A percentile compares a stretch with the other conserved stretches of the same genome.
phyloP scores from a whole-genome alignment of 2,329 filamentous ascomycete species.

The Colletotrichum caudatum region DNA sequence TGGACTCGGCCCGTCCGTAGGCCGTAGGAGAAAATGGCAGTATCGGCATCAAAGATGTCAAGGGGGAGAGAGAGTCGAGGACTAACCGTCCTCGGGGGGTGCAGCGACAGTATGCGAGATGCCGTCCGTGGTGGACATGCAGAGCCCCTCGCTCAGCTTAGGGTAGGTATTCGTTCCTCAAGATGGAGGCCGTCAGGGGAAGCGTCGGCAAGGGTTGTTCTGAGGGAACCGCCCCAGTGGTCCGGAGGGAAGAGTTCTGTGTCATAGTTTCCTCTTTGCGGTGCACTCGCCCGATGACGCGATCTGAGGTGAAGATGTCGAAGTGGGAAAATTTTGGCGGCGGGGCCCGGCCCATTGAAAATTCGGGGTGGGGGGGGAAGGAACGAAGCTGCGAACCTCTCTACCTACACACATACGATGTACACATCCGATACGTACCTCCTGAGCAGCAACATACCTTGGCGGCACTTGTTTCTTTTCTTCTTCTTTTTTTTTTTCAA shows the following conservation, averaged over 20 bases:
- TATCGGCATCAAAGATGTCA: not conserved
- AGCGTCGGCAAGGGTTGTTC: conserved; percentile 10
- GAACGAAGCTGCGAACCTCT: not conserved
- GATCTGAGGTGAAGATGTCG: conserved; percentile 40
- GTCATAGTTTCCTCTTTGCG: conserved; percentile 42
- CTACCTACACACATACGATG: too few species aligned
- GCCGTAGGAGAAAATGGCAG: not conserved
- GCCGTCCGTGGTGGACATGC: not conserved
- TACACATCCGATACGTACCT: too few species aligned
- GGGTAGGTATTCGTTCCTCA: not conserved
- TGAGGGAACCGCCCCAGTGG: conserved; percentile 21
- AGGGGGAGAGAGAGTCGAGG: too few species aligned
- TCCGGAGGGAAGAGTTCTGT: conserved; percentile 29
- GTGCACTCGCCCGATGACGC: conserved; percentile 41
- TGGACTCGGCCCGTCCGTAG: not conserved
- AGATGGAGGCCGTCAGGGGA: not conserved
- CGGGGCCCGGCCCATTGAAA: conserved; percentile 15
- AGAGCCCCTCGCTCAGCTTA: conserved; percentile 6
- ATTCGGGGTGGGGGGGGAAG: not conserved
- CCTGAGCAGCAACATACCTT: too few species aligned
- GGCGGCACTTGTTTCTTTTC: too few species aligned
- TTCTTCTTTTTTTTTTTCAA: too few species aligned
- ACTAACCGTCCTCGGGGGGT: not conserved
- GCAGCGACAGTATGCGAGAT: conserved; percentile 30
- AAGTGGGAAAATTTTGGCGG: conserved; percentile 37